Conservation (phyloP, 75 land plant species). For the Gnetum montanum region DNA sequence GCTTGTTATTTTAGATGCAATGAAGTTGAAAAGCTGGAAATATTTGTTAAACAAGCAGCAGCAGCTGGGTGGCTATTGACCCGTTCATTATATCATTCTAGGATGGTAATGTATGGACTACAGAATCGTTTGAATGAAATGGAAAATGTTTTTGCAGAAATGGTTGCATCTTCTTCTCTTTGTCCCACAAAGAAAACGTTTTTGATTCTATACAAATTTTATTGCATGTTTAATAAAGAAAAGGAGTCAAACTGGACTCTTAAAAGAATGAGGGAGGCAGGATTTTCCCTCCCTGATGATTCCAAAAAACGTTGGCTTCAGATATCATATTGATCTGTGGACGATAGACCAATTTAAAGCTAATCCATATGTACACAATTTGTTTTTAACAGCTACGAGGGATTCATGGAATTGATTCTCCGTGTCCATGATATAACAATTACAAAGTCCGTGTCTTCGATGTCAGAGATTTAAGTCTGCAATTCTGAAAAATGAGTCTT, state of each 20-base stretch:
- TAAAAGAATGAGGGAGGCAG: constrained; percentile 53
- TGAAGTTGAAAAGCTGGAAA: constrained; percentile 35
- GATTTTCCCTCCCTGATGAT: constrained; percentile 30
- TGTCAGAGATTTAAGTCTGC: too few relatives aligned
- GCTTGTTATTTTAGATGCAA: constrained; percentile 30
- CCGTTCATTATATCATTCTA: constrained; percentile 48
- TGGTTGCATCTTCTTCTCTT: constrained; percentile 28
- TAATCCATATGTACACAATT: not conserved
- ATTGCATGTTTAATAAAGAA: constrained; percentile 21
- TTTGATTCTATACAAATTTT: constrained; percentile 43
- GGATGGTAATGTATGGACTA: constrained; percentile 56
- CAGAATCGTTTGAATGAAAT: constrained; percentile 40
- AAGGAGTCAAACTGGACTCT: constrained; percentile 24
- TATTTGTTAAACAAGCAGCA: constrained; percentile 42
- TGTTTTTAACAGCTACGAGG: not conserved
- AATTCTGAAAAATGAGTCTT: too few relatives aligned
- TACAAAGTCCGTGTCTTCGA: too few relatives aligned
- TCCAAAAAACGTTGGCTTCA: not conserved
- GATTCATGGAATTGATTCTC: not conserved
- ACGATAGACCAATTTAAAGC: not conserved
- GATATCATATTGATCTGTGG: not conserved
- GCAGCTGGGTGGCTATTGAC: constrained; percentile 45
- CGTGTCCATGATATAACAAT: not conserved
- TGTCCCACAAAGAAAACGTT: constrained; percentile 41
- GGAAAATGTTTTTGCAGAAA: constrained; percentile 53